Conservation (phyloP, 2,329 filamentous ascomycete species). For the Aspergillus sojae region DNA sequence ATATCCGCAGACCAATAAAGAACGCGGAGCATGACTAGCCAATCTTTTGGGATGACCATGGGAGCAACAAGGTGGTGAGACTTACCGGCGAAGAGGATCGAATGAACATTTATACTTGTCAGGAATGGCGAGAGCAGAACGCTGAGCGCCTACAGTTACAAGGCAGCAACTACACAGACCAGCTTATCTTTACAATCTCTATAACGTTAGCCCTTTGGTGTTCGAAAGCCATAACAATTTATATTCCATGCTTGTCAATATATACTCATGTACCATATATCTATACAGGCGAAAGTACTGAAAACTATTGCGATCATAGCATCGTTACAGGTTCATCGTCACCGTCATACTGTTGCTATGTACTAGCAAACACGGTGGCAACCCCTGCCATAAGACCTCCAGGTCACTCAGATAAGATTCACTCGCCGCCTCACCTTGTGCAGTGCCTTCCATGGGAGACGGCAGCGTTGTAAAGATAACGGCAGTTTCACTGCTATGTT, state of each 20-base stretch:
- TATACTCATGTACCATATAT: conserved; percentile 1
- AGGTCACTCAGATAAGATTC: conserved; percentile 75
- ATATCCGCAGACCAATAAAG: too few species aligned
- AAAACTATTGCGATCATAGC: conserved; percentile 4
- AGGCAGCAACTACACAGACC: too few species aligned
- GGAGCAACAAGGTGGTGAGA: too few species aligned
- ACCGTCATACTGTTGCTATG: conserved; percentile 91
- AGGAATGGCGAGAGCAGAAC: too few species aligned
- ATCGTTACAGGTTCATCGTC: conserved; percentile 51
- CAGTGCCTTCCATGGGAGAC: conserved; percentile 76
- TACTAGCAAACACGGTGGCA: conserved; percentile 77
- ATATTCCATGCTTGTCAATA: not conserved
- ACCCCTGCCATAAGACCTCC: conserved; percentile 73
- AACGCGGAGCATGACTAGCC: too few species aligned
- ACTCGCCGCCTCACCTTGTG: conserved; percentile 68
- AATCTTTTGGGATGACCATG: too few species aligned
- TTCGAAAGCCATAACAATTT: not conserved
- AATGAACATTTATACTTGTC: too few species aligned
- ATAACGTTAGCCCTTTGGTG: too few species aligned
- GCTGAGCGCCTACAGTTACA: too few species aligned
- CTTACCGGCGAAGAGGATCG: too few species aligned
- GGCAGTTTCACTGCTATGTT: conserved; percentile 69
- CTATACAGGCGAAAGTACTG: conserved; percentile 2
- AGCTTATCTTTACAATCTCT: too few species aligned
- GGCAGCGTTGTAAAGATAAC: conserved; percentile 84